phyloP scores from a whole-genome alignment of 208 protist genomes.

The Angomonas ambiguus region DNA sequence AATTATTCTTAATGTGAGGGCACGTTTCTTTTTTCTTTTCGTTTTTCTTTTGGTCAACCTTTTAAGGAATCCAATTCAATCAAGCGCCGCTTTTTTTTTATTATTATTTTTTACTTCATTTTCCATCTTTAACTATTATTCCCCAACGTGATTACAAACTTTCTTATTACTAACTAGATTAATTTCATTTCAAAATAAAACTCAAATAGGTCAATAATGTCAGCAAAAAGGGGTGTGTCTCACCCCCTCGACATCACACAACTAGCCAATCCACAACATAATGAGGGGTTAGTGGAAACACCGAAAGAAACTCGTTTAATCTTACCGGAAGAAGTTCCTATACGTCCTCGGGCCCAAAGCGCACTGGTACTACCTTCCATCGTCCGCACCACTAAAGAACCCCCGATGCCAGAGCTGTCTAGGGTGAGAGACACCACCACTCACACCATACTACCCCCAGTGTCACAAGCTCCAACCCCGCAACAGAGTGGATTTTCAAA shows the following conservation, averaged over 20 bases:
- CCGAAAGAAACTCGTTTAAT: background rate
- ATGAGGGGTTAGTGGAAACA: background rate
- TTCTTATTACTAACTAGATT: conserved; percentile 8
- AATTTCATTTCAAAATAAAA: conserved; percentile 2
- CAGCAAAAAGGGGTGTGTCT: background rate
- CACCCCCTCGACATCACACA: background rate
- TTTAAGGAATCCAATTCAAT: background rate
- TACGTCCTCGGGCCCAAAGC: background rate
- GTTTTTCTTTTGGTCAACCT: background rate
- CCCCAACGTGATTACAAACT: background rate
- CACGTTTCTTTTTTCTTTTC: background rate
- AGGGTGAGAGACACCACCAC: background rate
- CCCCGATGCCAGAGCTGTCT: background rate
- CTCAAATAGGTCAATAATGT: background rate
- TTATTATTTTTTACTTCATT: conserved; percentile 3
- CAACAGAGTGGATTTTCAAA: too few relatives aligned
- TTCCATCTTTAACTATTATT: conserved; percentile 6
- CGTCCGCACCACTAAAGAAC: background rate
- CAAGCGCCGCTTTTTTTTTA: background rate
- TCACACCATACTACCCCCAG: background rate
- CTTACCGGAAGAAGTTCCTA: background rate
- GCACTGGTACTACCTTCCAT: background rate
- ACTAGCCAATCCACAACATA: background rate
- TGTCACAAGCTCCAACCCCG: background rate
- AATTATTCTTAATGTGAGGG: too few relatives aligned